A percentile compares a stretch with the other conserved stretches of the same genome.
phyloP scores from a whole-genome alignment of 192 early-diverging fungal genomes.

The Piromyces finnis region DNA sequence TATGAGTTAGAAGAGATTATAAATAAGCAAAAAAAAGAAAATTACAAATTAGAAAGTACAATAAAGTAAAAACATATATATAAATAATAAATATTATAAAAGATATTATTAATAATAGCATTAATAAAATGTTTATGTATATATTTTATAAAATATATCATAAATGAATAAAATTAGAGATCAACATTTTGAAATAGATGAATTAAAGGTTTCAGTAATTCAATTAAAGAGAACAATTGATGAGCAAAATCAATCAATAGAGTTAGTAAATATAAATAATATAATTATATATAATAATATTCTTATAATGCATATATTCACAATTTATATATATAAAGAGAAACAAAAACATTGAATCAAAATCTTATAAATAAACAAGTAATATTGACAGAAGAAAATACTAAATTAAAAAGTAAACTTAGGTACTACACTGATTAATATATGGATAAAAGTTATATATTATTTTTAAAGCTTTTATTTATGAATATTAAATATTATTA shows the following conservation, averaged over 20 bases:
- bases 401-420: neutral
- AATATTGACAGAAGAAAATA: neutral
- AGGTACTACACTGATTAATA: neutral
- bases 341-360: neutral
- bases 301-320: too few species aligned
- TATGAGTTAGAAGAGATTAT: neutral
- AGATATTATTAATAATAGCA: too few species aligned
- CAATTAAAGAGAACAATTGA: neutral
- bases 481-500: too few species aligned
- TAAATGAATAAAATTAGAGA: neutral
- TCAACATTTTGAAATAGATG: neutral
- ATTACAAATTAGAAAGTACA: neutral
- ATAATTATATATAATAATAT: too few species aligned
- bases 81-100: too few species aligned
- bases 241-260: neutral
- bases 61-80: neutral
- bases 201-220: neutral
- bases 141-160: too few species aligned
- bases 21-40: neutral
- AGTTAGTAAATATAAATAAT: neutral
- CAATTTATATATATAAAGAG: neutral
- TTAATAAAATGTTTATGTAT: too few species aligned
- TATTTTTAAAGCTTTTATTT: too few species aligned
- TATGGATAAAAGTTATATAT: neutral
- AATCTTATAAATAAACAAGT: neutral